Percentiles rank a stretch among this genome's conserved stretches.
These are phyloP conservation scores for Chrysoporthe deuterocubensis DNA, from an alignment of 2,329 filamentous ascomycete species.

Conservation along the genomic window DNA sequence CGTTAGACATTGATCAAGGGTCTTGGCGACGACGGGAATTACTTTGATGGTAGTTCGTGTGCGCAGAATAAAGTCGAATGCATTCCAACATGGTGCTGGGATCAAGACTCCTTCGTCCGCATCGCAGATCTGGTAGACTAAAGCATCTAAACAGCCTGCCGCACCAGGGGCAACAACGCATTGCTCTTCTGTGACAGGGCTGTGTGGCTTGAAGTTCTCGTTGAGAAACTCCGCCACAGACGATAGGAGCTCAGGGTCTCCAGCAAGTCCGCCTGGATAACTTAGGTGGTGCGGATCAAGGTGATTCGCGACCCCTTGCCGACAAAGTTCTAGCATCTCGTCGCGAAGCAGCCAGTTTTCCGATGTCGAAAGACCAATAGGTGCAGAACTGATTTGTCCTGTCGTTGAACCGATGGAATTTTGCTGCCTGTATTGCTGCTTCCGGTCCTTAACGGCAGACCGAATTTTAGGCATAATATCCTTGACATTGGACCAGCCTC, in stretches of 20 bases:
- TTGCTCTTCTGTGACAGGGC: background rate
- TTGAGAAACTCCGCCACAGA: slow-evolving; percentile 6
- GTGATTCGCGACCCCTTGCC: background rate
- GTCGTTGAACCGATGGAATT: background rate
- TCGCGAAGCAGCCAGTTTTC: slow-evolving; percentile 7
- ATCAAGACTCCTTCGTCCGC: slow-evolving; percentile 6
- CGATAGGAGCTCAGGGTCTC: background rate
- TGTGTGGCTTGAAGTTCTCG: background rate
- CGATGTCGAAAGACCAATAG: slow-evolving; percentile 3
- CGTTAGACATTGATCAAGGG: background rate
- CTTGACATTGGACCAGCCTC: slow-evolving; percentile 10
- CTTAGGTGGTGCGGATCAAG: slow-evolving; percentile 3
- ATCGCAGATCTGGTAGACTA: slow-evolving; percentile 5
- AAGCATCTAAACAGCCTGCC: slow-evolving; percentile 1
- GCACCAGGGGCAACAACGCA: background rate
- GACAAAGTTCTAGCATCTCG: background rate
- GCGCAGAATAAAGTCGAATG: slow-evolving; percentile 1
- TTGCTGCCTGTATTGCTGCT: background rate
- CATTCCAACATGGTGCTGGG: slow-evolving; percentile 3
- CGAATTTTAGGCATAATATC: slow-evolving; percentile 11
- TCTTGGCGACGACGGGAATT: no score
- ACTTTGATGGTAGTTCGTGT: background rate
- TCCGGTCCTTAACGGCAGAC: background rate
- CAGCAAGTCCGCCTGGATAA: slow-evolving; percentile 5
- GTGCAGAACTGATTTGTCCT: no score